A percentile compares a stretch with the other conserved stretches of the same genome.
Evolutionary conservation across 352 stramenopile genomes (phyloP).

Genomic region (Phytophthora sp.): DNA sequence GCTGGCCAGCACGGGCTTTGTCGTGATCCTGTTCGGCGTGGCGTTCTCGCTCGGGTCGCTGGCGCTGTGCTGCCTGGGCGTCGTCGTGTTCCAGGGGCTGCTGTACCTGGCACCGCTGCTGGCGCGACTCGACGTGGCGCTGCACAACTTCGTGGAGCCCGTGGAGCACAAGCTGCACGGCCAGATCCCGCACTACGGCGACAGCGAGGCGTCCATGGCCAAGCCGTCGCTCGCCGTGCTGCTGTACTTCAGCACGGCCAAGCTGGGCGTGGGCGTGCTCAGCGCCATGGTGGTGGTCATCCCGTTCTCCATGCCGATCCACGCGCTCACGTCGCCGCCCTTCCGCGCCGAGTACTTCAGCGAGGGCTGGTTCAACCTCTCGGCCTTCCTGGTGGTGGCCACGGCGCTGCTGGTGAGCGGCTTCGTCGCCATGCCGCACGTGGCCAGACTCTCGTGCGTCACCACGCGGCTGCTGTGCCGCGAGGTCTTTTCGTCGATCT

Average conservation of each 20-base stretch:
- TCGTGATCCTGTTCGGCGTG: conserved; percentile 55
- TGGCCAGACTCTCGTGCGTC: conserved; percentile 49
- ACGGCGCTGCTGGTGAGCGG: conserved; percentile 34
- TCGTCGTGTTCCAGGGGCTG: conserved; percentile 70
- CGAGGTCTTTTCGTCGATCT: conserved; percentile 43
- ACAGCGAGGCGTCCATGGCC: conserved; percentile 23
- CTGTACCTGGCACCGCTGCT: conserved; percentile 59
- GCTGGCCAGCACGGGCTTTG: conserved; percentile 56
- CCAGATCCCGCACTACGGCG: conserved; percentile 34
- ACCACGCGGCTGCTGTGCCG: conserved; percentile 58
- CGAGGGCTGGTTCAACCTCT: conserved; percentile 27
- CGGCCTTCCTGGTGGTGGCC: conserved; percentile 27
- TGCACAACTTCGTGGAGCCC: conserved; percentile 71
- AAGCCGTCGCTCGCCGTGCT: conserved; percentile 44
- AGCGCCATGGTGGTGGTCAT: conserved; percentile 45
- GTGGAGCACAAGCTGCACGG: conserved; percentile 39
- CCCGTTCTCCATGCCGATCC: conserved; percentile 46
- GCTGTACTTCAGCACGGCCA: conserved; percentile 52
- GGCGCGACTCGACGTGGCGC: conserved; percentile 54
- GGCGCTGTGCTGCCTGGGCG: conserved; percentile 67
- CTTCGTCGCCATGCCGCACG: conserved; percentile 55
- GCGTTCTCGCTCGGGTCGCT: conserved; percentile 57
- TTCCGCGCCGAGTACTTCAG: conserved; percentile 43
- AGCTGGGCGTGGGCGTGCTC: conserved; percentile 44
- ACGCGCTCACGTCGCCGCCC: conserved; percentile 38